Conservation (phyloP, 768 basidiomycete genomes). For the Austroboletus eburneus region DNA sequence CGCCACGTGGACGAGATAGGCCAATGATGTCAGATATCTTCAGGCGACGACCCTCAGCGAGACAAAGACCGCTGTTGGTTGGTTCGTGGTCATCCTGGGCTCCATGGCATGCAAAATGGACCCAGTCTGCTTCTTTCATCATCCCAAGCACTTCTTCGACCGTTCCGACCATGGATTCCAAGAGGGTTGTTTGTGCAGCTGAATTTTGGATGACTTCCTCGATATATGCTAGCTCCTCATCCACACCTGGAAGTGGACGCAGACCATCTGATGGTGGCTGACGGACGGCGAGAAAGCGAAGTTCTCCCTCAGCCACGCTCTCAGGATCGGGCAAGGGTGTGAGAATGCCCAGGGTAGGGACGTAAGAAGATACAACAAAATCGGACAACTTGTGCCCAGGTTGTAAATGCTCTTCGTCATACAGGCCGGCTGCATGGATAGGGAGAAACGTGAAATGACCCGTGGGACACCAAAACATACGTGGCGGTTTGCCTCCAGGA, state of each 20-base stretch:
- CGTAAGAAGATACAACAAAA: not conserved
- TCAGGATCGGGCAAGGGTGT: not conserved
- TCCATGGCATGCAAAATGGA: not conserved
- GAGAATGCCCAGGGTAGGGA: not conserved
- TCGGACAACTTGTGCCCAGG: not conserved
- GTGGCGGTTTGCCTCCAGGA: not conserved
- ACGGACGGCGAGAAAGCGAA: not conserved
- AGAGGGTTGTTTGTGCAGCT: not conserved
- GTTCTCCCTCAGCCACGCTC: not conserved
- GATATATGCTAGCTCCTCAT: not conserved
- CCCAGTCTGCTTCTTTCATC: not conserved
- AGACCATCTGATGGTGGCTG: not conserved
- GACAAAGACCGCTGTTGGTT: not conserved
- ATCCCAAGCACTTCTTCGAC: not conserved
- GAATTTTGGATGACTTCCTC: not conserved
- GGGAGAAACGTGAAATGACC: not conserved
- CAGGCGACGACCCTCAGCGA: conserved; percentile 1
- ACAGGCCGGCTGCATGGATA: not conserved
- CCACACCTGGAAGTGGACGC: not conserved
- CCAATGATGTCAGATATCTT: not conserved
- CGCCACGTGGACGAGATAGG: conserved; percentile 10
- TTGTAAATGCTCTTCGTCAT: not conserved
- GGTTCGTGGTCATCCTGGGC: not conserved
- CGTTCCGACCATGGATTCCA: not conserved
- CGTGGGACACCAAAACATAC: not conserved